Evolutionary conservation across 75 land plant species (phyloP).

Genomic region (Ceratopteris richardii): DNA sequence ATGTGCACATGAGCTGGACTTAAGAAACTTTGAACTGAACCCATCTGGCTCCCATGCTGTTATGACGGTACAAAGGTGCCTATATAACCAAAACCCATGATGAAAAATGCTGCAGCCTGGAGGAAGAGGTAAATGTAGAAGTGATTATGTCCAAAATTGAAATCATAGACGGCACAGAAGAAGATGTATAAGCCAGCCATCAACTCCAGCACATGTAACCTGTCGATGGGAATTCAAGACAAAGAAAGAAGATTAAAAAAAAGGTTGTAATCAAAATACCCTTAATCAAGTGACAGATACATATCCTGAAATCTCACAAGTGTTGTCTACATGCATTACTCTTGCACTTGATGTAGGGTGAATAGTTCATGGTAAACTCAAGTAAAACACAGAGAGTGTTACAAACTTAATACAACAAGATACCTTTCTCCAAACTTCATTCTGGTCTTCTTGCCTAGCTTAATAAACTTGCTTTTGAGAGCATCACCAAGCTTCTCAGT

Average conservation of each 20-base stretch:
- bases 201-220: slow-evolving; percentile 61
- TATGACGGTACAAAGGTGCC: slow-evolving; percentile 59
- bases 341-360: too few species aligned
- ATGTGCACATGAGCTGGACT: too few species aligned
- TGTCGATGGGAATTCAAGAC: too few species aligned
- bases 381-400: too few species aligned
- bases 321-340: too few species aligned
- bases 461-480: slow-evolving; percentile 45
- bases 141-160: slow-evolving; percentile 52
- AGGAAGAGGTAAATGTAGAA: slow-evolving; percentile 62
- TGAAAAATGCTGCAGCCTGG: slow-evolving; percentile 66
- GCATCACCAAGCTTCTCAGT: slow-evolving; percentile 89
- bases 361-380: too few species aligned
- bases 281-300: too few species aligned
- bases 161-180: slow-evolving; percentile 64
- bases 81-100: slow-evolving; percentile 71
- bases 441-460: slow-evolving; percentile 22
- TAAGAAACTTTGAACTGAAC: too few species aligned
- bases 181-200: slow-evolving; percentile 49
- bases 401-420: too few species aligned
- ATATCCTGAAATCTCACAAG: too few species aligned
- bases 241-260: background rate
- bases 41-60: background rate
- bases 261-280: background rate
- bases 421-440: slow-evolving; percentile 40